Conservation (phyloP, 2,329 filamentous ascomycete species). For the Phaeosphaeriaceae sp. region DNA sequence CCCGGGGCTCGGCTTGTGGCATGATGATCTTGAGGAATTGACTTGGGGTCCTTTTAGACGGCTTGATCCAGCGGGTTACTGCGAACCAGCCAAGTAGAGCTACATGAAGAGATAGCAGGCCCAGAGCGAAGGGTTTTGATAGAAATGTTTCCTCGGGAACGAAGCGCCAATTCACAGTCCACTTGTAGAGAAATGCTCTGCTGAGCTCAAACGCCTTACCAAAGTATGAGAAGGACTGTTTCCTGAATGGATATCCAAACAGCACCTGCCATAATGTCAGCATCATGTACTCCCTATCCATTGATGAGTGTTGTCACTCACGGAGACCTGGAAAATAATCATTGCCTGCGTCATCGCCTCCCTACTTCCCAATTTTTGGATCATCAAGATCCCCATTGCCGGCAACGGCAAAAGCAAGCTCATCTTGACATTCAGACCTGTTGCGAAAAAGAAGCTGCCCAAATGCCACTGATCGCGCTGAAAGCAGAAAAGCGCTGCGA, state of each 20-base stretch:
- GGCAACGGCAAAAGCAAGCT: constrained; percentile 82
- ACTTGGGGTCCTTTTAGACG: constrained; percentile 65
- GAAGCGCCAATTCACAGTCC: constrained; percentile 99
- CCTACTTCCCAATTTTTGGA: constrained; percentile 73
- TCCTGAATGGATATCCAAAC: constrained; percentile 71
- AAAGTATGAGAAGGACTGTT: constrained; percentile 74
- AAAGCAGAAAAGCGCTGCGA: constrained; percentile 78
- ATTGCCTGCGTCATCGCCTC: constrained; percentile 71
- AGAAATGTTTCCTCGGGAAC: constrained; percentile 84
- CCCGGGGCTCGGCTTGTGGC: constrained; percentile 44
- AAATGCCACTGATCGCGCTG: constrained; percentile 77
- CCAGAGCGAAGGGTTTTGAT: constrained; percentile 70
- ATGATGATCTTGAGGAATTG: constrained; percentile 61
- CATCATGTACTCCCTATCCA: neutral
- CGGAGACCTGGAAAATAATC: constrained; percentile 80
- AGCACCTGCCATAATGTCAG: constrained; percentile 51
- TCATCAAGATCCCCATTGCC: constrained; percentile 76
- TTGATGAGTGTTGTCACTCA: constrained; percentile 49
- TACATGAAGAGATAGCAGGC: constrained; percentile 71
- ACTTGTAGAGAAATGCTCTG: constrained; percentile 91
- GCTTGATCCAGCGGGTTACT: constrained; percentile 73
- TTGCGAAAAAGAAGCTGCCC: constrained; percentile 75
- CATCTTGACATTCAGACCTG: constrained; percentile 95
- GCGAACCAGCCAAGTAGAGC: constrained; percentile 72
- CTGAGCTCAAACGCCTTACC: constrained; percentile 88